Evolutionary conservation across 768 basidiomycete species (phyloP).

Genomic region (Collybiopsis luxurians): DNA sequence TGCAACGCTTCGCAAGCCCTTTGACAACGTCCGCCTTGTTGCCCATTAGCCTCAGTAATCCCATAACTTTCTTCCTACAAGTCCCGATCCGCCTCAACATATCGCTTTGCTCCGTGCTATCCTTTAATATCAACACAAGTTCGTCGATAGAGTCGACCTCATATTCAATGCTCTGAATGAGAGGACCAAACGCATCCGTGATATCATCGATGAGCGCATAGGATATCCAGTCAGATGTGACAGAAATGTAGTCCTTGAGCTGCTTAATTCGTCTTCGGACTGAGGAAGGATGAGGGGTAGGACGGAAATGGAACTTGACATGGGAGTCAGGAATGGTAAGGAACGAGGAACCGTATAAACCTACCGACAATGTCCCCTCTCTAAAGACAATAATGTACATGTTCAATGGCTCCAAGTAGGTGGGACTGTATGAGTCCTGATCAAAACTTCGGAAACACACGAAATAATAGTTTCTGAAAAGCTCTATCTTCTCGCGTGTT

Average conservation of each 20-base stretch:
- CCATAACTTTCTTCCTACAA: constrained; percentile 99
- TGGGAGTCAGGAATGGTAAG: background rate
- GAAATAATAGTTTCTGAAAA: constrained; percentile 97
- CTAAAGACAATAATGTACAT: constrained; percentile 99
- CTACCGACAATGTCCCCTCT: constrained; percentile 90
- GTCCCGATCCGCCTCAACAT: constrained; percentile 97
- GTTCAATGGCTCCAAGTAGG: constrained; percentile 95
- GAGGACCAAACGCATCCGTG: constrained; percentile 97
- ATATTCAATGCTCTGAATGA: constrained; percentile 98
- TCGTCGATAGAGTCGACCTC: constrained; percentile 99
- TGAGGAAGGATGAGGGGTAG: constrained; percentile 96
- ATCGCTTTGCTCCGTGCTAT: constrained; percentile 87
- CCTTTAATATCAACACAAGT: constrained; percentile 93
- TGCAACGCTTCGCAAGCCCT: constrained; percentile 95
- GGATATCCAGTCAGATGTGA: constrained; percentile 99
- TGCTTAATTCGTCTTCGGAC: constrained; percentile 98
- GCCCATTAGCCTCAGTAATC: constrained; percentile 92
- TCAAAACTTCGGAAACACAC: constrained; percentile 99
- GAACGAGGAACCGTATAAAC: constrained; percentile 24
- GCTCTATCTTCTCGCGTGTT: constrained; percentile 98
- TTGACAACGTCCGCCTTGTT: constrained; percentile 99
- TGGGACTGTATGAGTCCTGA: constrained; percentile 96
- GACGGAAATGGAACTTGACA: constrained; percentile 98
- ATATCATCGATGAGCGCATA: constrained; percentile 99
- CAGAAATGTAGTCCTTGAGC: constrained; percentile 97